Evolutionary conservation across 1,284 basidiomycete species (phyloP), one percentile per base, ranked within the genome.

Genomic region (Malassezia arunalokei): DNA sequence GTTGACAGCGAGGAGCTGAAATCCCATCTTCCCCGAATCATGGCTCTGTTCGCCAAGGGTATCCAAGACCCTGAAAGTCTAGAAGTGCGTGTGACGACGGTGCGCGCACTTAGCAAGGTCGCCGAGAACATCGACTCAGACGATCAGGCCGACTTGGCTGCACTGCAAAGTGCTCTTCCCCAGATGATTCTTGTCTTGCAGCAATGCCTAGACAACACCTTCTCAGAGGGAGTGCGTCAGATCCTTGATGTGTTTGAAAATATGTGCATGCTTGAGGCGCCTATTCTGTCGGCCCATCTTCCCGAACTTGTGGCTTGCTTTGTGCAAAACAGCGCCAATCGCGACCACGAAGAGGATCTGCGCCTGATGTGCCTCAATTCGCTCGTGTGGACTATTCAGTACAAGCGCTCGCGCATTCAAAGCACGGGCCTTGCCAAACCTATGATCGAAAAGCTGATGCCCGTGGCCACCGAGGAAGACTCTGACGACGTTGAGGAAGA

Each of bases 191-290:
- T 81, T 56, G 90, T 96, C 43, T 83, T 96, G 43, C 84, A 86
- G 37, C 85, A 90, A 74, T 82, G 83, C 49, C 81, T 98, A n/a
- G 85, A 87, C 68, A 76, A 81, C 40, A 81, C 79, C 40, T 84
- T 96, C 71, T 86, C 89, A 70, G 79, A 80, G 40, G 83, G 83
- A 56, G 87, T 87, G 51, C 84, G 90, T 59, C 83, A 92, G 68
- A 79, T 91, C 31, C 94, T 95, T 67, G 94, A 98, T 70, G 87
- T 95, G 24, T 81, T 98, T 60, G 94, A 98, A 78, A 92, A 88
- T 1, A 82, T 98, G 50, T 81, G 95, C 47, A 92, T 65, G 59
- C 71, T 88, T 83, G 94, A 99, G 78, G 83, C 87, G 12, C 91
- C 92, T 31, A 79, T 98, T 41, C 81, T 99, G 46, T 83, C 86